A percentile compares a stretch with the other conserved stretches of the same genome.
These are phyloP conservation scores for Globisporangium spiculum DNA, from an alignment of 352 stramenopile genomes.

Conservation along the genomic window DNA sequence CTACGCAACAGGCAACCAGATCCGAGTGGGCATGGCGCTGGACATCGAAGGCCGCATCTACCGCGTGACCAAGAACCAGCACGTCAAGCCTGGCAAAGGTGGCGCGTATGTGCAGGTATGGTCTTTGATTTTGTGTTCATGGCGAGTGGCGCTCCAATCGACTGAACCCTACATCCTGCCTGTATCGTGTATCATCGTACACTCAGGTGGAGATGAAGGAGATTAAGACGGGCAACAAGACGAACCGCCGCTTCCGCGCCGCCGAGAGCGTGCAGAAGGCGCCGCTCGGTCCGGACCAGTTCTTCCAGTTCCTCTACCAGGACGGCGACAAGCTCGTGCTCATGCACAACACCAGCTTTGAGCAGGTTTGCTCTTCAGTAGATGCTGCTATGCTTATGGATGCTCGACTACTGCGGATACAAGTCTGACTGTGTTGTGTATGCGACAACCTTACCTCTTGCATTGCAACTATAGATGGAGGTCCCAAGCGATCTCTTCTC, in stretches of 20 bases:
- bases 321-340: conserved; percentile 76
- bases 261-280: conserved; percentile 81
- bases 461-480: conserved; percentile 48
- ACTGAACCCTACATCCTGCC: conserved; percentile 3
- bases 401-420: not conserved
- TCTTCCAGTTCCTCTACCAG: conserved; percentile 84
- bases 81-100: conserved; percentile 84
- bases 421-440: not conserved
- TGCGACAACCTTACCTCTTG: not conserved
- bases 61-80: conserved; percentile 79
- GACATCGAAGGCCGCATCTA: conserved; percentile 85
- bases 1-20: conserved; percentile 68
- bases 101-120: conserved; percentile 74
- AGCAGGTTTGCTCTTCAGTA: conserved; percentile 52
- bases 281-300: conserved; percentile 62
- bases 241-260: conserved; percentile 77
- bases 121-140: not conserved
- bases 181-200: not conserved
- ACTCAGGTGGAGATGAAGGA: conserved; percentile 76
- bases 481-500: conserved; percentile 68
- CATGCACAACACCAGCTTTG: conserved; percentile 80
- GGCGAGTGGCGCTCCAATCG: not conserved
- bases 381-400: not conserved
- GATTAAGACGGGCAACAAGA: conserved; percentile 85
- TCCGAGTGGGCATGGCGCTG: conserved; percentile 78